phyloP scores from a whole-genome alignment of 305 asterid genomes.

The Rubia peregrina region DNA sequence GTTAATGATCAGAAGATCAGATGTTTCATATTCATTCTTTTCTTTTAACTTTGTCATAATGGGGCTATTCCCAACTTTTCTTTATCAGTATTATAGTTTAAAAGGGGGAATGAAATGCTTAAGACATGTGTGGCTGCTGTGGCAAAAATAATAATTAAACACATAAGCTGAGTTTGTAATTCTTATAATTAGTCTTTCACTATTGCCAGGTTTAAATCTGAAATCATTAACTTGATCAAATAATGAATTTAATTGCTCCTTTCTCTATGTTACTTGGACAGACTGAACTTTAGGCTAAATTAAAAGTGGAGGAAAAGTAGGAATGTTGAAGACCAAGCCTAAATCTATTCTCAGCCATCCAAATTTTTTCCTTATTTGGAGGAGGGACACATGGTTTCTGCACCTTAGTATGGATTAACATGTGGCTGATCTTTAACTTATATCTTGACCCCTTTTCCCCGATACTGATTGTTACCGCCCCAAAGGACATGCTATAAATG shows the following conservation, averaged over 20 bases:
- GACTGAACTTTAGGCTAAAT: slow-evolving; percentile 32
- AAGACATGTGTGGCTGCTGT: not conserved
- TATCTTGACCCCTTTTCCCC: not conserved
- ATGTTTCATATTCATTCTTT: not conserved
- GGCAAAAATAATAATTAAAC: not conserved
- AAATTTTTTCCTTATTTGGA: slow-evolving; percentile 21
- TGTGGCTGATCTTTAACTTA: slow-evolving; percentile 22
- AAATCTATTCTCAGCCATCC: slow-evolving; percentile 32
- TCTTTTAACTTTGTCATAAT: no score
- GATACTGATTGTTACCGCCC: not conserved
- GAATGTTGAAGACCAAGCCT: slow-evolving; percentile 23
- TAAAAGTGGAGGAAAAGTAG: slow-evolving; percentile 30
- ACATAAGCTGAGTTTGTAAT: not conserved
- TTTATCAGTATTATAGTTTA: not conserved
- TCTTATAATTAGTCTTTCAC: not conserved
- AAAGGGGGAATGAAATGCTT: not conserved
- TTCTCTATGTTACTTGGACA: slow-evolving; percentile 17
- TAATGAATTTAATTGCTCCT: not conserved
- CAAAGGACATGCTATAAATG: slow-evolving; percentile 7
- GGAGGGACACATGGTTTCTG: slow-evolving; percentile 13
- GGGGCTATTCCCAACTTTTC: not conserved
- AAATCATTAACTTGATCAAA: not conserved
- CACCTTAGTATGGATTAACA: not conserved
- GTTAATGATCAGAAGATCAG: not conserved
- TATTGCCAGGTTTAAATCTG: not conserved